A percentile compares a stretch with the other conserved stretches of the same genome.
phyloP scores from a whole-genome alignment of 192 early-diverging fungal genomes.

The Umbelopsis ramanniana region DNA sequence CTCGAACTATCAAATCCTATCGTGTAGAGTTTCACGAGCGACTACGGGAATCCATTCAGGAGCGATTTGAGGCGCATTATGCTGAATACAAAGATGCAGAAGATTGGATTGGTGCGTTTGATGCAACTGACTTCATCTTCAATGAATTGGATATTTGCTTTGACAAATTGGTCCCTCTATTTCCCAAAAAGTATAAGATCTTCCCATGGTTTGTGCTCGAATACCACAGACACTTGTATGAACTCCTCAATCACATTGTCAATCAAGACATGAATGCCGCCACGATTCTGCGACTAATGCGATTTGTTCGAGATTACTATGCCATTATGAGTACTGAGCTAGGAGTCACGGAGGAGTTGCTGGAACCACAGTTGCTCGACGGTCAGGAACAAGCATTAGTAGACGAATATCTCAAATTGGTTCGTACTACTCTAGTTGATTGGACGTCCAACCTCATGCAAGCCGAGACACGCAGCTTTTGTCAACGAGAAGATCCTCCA shows the following conservation, averaged over 20 bases:
- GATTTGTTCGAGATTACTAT: constrained; percentile 94
- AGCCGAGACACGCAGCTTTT: constrained; percentile 81
- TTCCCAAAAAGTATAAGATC: constrained; percentile 92
- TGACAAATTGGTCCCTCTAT: constrained; percentile 85
- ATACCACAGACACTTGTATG: constrained; percentile 93
- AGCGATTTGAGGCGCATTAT: constrained; percentile 70
- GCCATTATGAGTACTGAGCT: constrained; percentile 83
- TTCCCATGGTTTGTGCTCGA: constrained; percentile 94
- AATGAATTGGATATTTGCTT: constrained; percentile 88
- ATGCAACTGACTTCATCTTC: constrained; percentile 80
- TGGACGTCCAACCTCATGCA: constrained; percentile 93
- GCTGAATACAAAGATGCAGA: constrained; percentile 57
- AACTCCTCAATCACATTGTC: constrained; percentile 76
- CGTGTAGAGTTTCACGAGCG: constrained; percentile 82
- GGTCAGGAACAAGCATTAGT: constrained; percentile 90
- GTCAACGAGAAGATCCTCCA: constrained; percentile 68
- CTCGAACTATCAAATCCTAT: constrained; percentile 69
- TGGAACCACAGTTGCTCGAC: constrained; percentile 90
- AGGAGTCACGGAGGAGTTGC: constrained; percentile 84
- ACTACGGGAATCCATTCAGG: constrained; percentile 69
- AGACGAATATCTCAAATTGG: constrained; percentile 91
- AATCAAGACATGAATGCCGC: constrained; percentile 82
- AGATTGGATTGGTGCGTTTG: constrained; percentile 63
- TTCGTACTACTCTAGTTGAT: constrained; percentile 82
- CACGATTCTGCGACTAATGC: constrained; percentile 81